Evolutionary conservation across 1,139 yeast genomes (phyloP).

Genomic region (Hyphopichia buzzinii): DNA sequence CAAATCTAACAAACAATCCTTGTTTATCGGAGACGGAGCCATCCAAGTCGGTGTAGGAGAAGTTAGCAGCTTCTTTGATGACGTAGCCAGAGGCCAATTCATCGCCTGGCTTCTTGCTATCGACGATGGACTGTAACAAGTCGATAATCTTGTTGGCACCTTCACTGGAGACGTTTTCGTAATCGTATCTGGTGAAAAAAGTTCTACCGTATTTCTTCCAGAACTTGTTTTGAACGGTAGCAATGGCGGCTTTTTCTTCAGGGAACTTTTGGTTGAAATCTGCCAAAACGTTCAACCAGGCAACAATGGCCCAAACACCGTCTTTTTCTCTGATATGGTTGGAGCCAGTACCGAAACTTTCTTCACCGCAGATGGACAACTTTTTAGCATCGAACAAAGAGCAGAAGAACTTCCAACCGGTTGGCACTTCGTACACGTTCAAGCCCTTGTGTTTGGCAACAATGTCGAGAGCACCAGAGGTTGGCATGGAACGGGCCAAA

Average conservation of each 20-base stretch:
- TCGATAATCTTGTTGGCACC: slow-evolving; percentile 73
- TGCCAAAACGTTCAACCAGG: slow-evolving; percentile 95
- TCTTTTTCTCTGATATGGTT: slow-evolving; percentile 97
- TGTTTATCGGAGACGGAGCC: slow-evolving; percentile 90
- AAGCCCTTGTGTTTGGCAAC: slow-evolving; percentile 81
- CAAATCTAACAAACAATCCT: slow-evolving; percentile 83
- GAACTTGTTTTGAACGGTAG: slow-evolving; percentile 77
- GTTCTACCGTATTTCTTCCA: slow-evolving; percentile 96
- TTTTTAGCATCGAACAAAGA: slow-evolving; percentile 90
- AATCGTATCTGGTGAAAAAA: slow-evolving; percentile 96
- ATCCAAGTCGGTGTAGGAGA: slow-evolving; percentile 90
- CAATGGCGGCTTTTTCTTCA: slow-evolving; percentile 62
- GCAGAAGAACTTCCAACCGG: slow-evolving; percentile 99
- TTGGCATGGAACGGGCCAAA: slow-evolving; percentile 98
- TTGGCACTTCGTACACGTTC: slow-evolving; percentile 89
- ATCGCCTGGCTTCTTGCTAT: slow-evolving; percentile 39
- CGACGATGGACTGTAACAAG: slow-evolving; percentile 44
- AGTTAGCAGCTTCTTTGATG: slow-evolving; percentile 79
- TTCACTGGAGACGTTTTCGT: slow-evolving; percentile 73
- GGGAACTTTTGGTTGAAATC: slow-evolving; percentile 60
- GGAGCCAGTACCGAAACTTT: slow-evolving; percentile 96
- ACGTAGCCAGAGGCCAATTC: slow-evolving; percentile 45
- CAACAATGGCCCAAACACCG: slow-evolving; percentile 96
- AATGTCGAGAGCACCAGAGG: slow-evolving; percentile 88
- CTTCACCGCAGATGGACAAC: slow-evolving; percentile 96